Evolutionary conservation across 2,329 filamentous ascomycete genomes (phyloP).

Genomic region (Alternaria gansuensis): DNA sequence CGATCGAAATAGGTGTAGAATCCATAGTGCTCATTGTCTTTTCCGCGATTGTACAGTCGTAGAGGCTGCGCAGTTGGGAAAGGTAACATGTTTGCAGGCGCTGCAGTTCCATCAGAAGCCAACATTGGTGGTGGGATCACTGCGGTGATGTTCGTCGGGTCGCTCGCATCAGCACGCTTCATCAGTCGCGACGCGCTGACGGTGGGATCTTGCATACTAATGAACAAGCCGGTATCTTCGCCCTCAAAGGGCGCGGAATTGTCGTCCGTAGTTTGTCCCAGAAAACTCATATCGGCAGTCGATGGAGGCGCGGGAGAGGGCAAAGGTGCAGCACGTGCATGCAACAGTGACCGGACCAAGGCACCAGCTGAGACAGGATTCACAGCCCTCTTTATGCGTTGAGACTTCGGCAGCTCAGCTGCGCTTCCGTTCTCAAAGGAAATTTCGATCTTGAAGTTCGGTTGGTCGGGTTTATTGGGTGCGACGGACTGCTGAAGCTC

Average conservation of each 20-base stretch:
- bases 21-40: conserved; percentile 84
- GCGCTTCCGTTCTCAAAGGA: conserved; percentile 64
- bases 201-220: conserved; percentile 69
- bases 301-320: conserved; percentile 67
- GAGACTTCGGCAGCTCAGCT: conserved; percentile 24
- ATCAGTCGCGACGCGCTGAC: conserved; percentile 40
- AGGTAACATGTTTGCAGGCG: conserved; percentile 76
- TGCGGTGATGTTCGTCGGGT: conserved; percentile 56
- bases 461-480: conserved; percentile 72
- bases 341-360: conserved; percentile 46
- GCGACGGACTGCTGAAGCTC: conserved; percentile 72
- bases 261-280: conserved; percentile 85
- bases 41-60: conserved; percentile 82
- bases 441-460: conserved; percentile 83
- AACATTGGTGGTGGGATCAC: conserved; percentile 71
- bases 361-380: conserved; percentile 59
- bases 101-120: conserved; percentile 74
- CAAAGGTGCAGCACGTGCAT: conserved; percentile 43
- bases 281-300: conserved; percentile 77
- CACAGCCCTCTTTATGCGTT: conserved; percentile 64
- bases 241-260: conserved; percentile 76
- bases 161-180: conserved; percentile 47
- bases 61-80: conserved; percentile 76
- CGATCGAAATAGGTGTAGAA: conserved; percentile 94
- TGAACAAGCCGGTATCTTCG: conserved; percentile 88